Evolutionary conservation across 2,329 filamentous ascomycete genomes (phyloP).

Genomic region (Cordyceps pruinosa): DNA sequence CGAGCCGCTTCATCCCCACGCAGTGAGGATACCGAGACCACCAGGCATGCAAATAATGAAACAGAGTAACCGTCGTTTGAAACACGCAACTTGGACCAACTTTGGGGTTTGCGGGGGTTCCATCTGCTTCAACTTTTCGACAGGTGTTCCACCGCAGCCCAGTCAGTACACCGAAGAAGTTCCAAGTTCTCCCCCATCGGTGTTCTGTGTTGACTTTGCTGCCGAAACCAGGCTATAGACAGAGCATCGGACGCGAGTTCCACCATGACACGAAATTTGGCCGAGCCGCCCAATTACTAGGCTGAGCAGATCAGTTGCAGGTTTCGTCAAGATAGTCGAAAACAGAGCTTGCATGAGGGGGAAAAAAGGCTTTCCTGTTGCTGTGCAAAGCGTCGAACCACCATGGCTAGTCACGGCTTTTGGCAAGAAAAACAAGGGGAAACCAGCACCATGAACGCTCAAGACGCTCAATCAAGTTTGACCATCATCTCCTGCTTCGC

Average conservation of each 20-base stretch:
- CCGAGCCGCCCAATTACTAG: not conserved
- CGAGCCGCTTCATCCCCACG: not conserved
- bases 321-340: not conserved
- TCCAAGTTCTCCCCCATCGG: not conserved
- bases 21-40: conserved; percentile 1
- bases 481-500: conserved; percentile 96
- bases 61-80: conserved; percentile 11
- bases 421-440: conserved; percentile 7
- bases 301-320: not conserved
- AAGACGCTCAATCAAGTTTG: conserved; percentile 73
- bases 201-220: not conserved
- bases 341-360: not conserved
- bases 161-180: not conserved
- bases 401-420: not conserved
- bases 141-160: not conserved
- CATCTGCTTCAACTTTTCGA: not conserved
- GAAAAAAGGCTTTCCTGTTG: not conserved
- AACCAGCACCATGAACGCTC: not conserved
- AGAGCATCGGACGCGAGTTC: not conserved
- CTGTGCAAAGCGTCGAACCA: not conserved
- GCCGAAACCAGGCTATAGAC: not conserved
- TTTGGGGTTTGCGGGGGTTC: not conserved
- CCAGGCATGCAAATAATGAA: conserved; percentile 9
- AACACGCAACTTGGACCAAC: conserved; percentile 6
- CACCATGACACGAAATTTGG: conserved; percentile 1